These are phyloP conservation scores for Aspergillus diversus DNA, from an alignment of 495 filamentous ascomycete genomes.

Conservation along the genomic window DNA sequence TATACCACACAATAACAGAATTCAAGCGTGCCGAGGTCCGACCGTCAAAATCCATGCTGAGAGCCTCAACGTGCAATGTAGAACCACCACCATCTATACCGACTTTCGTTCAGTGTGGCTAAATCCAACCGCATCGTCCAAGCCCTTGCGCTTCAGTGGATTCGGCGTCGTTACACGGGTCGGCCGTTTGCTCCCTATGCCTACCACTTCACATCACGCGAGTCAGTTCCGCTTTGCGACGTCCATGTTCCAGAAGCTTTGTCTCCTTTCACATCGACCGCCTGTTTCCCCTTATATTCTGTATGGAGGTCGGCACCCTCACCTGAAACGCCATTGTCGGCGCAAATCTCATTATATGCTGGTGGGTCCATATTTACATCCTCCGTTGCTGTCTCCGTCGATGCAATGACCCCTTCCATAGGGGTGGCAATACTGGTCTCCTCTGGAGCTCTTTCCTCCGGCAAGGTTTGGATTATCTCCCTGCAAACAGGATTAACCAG, in stretches of 20 bases:
- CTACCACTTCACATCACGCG: slow-evolving; percentile 36
- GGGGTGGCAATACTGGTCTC: slow-evolving; percentile 12
- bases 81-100: background rate
- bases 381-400: slow-evolving; percentile 13
- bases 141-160: slow-evolving; percentile 42
- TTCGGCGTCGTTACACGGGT: slow-evolving; percentile 23
- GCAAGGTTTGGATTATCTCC: slow-evolving; percentile 35
- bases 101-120: slow-evolving; percentile 5
- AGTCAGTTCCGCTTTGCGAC: slow-evolving; percentile 28
- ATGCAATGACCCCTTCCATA: slow-evolving; percentile 28
- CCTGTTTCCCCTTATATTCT: slow-evolving; percentile 10
- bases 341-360: slow-evolving; percentile 33
- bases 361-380: slow-evolving; percentile 39
- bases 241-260: slow-evolving; percentile 18
- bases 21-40: too few relatives aligned
- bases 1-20: too few relatives aligned
- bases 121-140: slow-evolving; percentile 24
- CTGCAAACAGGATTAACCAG: slow-evolving; percentile 65
- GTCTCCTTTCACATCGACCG: slow-evolving; percentile 10
- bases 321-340: slow-evolving; percentile 33
- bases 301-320: slow-evolving; percentile 28
- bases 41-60: too few relatives aligned
- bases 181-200: slow-evolving; percentile 22
- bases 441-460: slow-evolving; percentile 20
- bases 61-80: too few relatives aligned